These are phyloP conservation scores for Fusarium longipes DNA, from an alignment of 2,329 filamentous ascomycete genomes.

Conservation along the genomic window DNA sequence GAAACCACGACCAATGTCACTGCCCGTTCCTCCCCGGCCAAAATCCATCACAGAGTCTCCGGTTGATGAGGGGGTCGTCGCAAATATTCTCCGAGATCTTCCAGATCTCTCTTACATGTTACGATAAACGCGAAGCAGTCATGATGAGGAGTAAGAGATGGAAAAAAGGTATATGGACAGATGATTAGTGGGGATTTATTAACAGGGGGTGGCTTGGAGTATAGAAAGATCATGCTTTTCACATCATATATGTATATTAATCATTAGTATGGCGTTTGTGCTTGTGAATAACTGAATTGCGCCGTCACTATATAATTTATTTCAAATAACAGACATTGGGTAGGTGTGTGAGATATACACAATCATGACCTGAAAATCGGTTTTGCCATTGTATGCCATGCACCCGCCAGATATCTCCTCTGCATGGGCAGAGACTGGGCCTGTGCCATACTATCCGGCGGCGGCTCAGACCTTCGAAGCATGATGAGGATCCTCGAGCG, in stretches of 20 bases:
- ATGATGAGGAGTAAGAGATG: conserved; percentile 24
- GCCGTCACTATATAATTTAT: conserved; percentile 7
- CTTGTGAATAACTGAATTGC: conserved; percentile 12
- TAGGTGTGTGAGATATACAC: background rate
- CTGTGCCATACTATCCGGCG: too few relatives aligned
- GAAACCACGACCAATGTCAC: conserved; percentile 8
- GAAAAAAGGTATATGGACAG: background rate
- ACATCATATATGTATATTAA: conserved; percentile 30
- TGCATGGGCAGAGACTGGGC: too few relatives aligned
- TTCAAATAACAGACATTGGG: conserved; percentile 10
- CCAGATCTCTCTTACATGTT: conserved; percentile 62
- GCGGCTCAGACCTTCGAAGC: too few relatives aligned
- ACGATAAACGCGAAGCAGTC: conserved; percentile 44
- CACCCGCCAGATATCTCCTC: too few relatives aligned
- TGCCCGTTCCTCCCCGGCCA: conserved; percentile 15
- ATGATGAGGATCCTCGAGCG: too few relatives aligned
- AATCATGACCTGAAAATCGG: background rate
- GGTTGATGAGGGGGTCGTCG: conserved; percentile 50
- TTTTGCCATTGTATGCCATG: too few relatives aligned
- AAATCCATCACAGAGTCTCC: conserved; percentile 7
- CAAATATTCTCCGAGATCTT: conserved; percentile 52
- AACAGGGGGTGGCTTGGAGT: background rate
- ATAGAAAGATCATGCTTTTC: background rate
- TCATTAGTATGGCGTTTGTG: conserved; percentile 33
- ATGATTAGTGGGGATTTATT: background rate